Base-by-base conservation (phyloP, 192 early-diverging fungal genomes). In the Coemansia aciculifera region DNA sequence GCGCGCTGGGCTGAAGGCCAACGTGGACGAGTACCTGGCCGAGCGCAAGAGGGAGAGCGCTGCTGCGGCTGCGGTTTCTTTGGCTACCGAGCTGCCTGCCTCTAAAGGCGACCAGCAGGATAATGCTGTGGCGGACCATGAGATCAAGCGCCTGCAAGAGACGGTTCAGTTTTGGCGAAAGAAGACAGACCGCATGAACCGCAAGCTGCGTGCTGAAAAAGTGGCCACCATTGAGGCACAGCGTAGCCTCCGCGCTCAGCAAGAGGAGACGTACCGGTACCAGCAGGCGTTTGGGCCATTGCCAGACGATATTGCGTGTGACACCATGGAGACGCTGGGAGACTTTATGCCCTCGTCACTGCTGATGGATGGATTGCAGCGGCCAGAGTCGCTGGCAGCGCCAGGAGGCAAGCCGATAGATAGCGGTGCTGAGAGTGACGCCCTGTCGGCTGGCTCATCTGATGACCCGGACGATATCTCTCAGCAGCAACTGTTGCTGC, bases 11-110 rank as follows among this genome's bases (percentile, higher is more conserved):
- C 67, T 75, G 51, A 78, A 75, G 57, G 72, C 73, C 59, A 73
- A 83, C 42, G 71, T 83, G 19, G 81, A 83, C 65, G 81, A 83
- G 70, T 83, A 78, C 27, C 51, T 83, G 29, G 75, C 81, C 6
- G 73, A 71, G 59, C 68, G 71, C 11, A 56, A 65, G 13, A 49
- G 29, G 32, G 73, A 67, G 5, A 37, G 17, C 6, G 67, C 67
- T 0, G 52, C 67, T 0, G 52, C 38, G 10, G 63, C 51, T 7
- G 56, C 61, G 4, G 51, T 60, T 8, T 44, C 23, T 1, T 23
- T 46, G 27, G 46, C 21, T 10, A 63, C 38, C 11, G 43, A 39
- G 9, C 57, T 38, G 0, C 34, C 27, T 27, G 49, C n/a, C 1
- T 56, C 49, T 3, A 32, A 59, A 31, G 52, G 21, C 2, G 46